Conservation (phyloP, 2,329 filamentous ascomycete species). For the Penicillium psychrosexuale region DNA sequence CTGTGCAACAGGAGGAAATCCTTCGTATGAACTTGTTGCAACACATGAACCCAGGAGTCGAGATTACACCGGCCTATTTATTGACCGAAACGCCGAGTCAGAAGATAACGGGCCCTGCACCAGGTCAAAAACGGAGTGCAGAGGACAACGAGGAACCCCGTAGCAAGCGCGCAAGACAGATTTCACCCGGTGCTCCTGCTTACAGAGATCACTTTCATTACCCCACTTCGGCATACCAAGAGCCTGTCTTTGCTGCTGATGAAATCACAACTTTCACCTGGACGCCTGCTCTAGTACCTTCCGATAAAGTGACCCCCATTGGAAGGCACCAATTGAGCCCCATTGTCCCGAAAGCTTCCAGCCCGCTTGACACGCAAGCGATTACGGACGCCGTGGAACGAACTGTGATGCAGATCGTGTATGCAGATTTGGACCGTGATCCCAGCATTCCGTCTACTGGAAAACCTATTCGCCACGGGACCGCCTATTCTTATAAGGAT, state of each 20-base stretch:
- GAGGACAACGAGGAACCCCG: not conserved
- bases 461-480: conserved; percentile 7
- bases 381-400: conserved; percentile 25
- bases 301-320: not conserved
- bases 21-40: not conserved
- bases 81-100: not conserved
- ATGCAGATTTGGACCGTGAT: conserved; percentile 32
- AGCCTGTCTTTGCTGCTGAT: conserved; percentile 2
- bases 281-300: not conserved
- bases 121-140: not conserved
- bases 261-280: not conserved
- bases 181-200: conserved; percentile 5
- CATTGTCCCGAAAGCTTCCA: not conserved
- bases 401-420: conserved; percentile 26
- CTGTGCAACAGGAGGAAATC: not conserved
- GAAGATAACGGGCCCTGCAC: not conserved
- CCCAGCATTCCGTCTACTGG: conserved; percentile 16
- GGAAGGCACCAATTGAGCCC: not conserved
- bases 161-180: not conserved
- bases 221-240: not conserved
- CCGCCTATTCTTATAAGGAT: conserved; percentile 15
- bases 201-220: not conserved
- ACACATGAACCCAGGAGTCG: not conserved
- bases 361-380: not conserved
- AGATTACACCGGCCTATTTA: not conserved